Percentiles rank a stretch among this genome's conserved stretches.
Evolutionary conservation across 371 early-diverging fungal genomes (phyloP).

Genomic region (Mucor velutinosus): DNA sequence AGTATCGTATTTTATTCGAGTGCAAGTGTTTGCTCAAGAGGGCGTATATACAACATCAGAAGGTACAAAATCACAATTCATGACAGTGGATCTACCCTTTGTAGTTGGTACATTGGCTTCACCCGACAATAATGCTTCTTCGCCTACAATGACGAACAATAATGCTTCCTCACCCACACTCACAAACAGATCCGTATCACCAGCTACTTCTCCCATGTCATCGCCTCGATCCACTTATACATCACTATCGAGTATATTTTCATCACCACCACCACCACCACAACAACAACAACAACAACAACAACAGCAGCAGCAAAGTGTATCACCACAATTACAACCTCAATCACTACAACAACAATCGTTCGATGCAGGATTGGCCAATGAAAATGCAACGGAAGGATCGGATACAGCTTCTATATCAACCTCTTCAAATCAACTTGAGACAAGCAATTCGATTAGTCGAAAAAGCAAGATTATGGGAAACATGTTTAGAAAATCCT

Average conservation of each 20-base stretch:
- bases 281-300: background rate
- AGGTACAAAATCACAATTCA: conserved; percentile 13
- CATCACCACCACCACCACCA: background rate
- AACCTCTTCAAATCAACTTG: background rate
- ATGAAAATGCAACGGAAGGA: background rate
- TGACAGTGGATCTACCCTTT: conserved; percentile 26
- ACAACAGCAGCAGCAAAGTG: background rate
- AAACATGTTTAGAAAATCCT: conserved; percentile 15
- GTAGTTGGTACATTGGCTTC: conserved; percentile 15
- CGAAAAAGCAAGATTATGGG: conserved; percentile 5
- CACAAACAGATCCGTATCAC: background rate
- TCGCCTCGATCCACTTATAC: conserved; percentile 1
- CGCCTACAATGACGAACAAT: background rate
- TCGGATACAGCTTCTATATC: background rate
- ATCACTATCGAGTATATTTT: background rate
- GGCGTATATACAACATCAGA: conserved; percentile 17
- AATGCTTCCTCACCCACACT: background rate
- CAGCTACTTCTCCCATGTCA: background rate
- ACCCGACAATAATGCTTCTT: background rate
- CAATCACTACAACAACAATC: background rate
- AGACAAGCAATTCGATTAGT: background rate
- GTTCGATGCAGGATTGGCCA: background rate
- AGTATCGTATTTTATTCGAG: conserved; percentile 21
- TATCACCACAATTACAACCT: background rate
- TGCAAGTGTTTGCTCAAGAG: conserved; percentile 21